Base-by-base conservation (phyloP, 805 yeast species). In the Tetrapisispora nanseiensis region DNA sequence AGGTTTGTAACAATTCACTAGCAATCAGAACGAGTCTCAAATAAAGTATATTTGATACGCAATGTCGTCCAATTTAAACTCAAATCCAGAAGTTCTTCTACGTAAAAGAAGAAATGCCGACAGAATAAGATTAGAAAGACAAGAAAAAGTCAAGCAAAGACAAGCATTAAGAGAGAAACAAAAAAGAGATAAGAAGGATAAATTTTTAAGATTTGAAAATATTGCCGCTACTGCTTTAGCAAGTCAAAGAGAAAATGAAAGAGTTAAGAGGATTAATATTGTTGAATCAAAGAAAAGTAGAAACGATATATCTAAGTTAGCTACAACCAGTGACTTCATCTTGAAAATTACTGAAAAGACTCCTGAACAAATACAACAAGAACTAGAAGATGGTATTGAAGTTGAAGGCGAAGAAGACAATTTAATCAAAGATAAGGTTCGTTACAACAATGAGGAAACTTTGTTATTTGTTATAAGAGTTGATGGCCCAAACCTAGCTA, bases 31-130 rank as follows among this genome's bases (percentile, higher is more conserved):
- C 12, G 30, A 9, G 28, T 24, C 28, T 12, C n/a, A 27, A n/a
- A 30, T n/a, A 24, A 11, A 28, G 16, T n/a, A 30, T n/a, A n/a
- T 30, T 5, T n/a, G 10, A 4, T 15, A 5, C n/a, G 4, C 16
- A 6, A 30, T 31, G 34, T 39, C 41, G 10, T 39, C 42, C 4
- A 19, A 46, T 33, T 31, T 52, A 29, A 42, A 80, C 58, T 71
- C 82, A 21, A 82, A 80, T 57, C 90, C 92, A 30, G 92, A 84
- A 61, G 71, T 84, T 43, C 75, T 84, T 51, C 71, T 84, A 48
- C 77, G 79, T 57, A 84, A 83, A 68, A 77, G 94, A 66, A 84
- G 82, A 68, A 75, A 81, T 57, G 82, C 81, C 46, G 90, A 83
- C 60, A 70, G 82, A 61, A 68, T 79, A 51, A 74, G 87, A 60